Conservation (phyloP, 345 rosid genomes). For the Mallotus nudiflorus region DNA sequence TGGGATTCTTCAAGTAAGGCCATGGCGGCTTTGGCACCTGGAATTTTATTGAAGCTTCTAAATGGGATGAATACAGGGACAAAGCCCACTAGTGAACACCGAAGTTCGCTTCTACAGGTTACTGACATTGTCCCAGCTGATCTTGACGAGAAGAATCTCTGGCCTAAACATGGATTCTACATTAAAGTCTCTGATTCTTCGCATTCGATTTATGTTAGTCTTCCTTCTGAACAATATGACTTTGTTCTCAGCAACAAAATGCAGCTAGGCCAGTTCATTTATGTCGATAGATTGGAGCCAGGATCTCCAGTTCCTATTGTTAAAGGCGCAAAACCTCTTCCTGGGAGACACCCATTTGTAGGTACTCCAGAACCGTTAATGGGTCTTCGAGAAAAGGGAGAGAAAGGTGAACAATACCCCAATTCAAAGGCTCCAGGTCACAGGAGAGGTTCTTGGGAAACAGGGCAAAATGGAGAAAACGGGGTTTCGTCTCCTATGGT, state of each 20-base stretch:
- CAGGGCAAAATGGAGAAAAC: conserved; percentile 40
- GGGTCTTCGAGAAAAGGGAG: conserved; percentile 59
- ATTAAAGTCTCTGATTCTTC: conserved; percentile 94
- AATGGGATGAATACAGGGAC: conserved; percentile 83
- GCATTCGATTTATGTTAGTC: conserved; percentile 81
- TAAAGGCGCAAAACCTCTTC: conserved; percentile 78
- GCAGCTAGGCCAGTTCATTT: conserved; percentile 94
- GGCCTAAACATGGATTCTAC: conserved; percentile 88
- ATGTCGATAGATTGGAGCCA: conserved; percentile 80
- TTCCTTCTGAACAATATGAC: conserved; percentile 86
- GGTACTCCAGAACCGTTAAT: conserved; percentile 88
- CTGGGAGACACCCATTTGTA: conserved; percentile 83
- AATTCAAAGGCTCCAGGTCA: conserved; percentile 35
- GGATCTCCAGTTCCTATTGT: conserved; percentile 93
- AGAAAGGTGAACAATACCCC: conserved; percentile 41
- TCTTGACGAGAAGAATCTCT: conserved; percentile 87
- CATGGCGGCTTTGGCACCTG: conserved; percentile 88
- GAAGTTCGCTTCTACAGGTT: conserved; percentile 86
- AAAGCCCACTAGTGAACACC: conserved; percentile 81
- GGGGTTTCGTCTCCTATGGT: conserved; percentile 59
- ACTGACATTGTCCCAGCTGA: conserved; percentile 94
- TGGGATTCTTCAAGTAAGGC: conserved; percentile 3
- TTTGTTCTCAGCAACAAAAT: conserved; percentile 78
- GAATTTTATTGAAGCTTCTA: conserved; percentile 71
- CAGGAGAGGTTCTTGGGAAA: conserved; percentile 88